Evolutionary conservation across 495 filamentous ascomycete genomes (phyloP), one percentile per base, ranked within the genome.

Genomic region (Xylaria acuta): DNA sequence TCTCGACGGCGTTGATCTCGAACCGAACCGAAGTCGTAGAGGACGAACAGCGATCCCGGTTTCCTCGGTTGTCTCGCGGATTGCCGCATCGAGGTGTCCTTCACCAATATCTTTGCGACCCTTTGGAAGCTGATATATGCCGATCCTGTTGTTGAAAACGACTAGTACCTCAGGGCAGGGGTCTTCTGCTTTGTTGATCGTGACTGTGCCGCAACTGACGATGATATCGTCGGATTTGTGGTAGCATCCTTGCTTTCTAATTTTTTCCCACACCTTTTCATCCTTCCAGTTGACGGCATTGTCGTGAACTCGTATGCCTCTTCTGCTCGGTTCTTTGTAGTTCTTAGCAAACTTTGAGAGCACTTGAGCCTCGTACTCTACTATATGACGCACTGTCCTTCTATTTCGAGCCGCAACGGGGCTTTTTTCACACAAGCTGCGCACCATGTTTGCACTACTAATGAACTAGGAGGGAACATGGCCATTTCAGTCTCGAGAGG

Each of bases 21-120:
- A 78, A 63, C 72, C 75, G 60, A 86, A 81, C 62, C 76, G 75
- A 65, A 85, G 79, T 49, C 73, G 72, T 51, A 85, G 67, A 2
- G 82, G 82, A 64, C 67, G 69, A 43, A 78, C 81, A 30, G 67
- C 75, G n/a, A 82, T 70, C 25, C 84, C 84, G 36, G 83, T 82
- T 69, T 86, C 84, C 64, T 86, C 84, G 49, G 78, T 77, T 5
- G 84, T 86, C 74, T 86, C 84, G 40, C 84, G 83, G 16, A 86
- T 65, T 25, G 83, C 84, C 1, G 82, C 79, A 9, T 71, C 75
- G 32, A 82, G 78, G 74, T 81, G 79, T 64, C 76, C 73, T 75
- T 86, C 84, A 41, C 78, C 80, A 64, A 85, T 77, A 64, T 86
- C 84, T 72, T 83, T 82, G 69, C 84, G 76, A 25, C 84, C 84